Percentiles rank a stretch among this genome's conserved stretches.
phyloP scores from a whole-genome alignment of 371 early-diverging fungal genomes.

The Rhizomucor miehei region DNA sequence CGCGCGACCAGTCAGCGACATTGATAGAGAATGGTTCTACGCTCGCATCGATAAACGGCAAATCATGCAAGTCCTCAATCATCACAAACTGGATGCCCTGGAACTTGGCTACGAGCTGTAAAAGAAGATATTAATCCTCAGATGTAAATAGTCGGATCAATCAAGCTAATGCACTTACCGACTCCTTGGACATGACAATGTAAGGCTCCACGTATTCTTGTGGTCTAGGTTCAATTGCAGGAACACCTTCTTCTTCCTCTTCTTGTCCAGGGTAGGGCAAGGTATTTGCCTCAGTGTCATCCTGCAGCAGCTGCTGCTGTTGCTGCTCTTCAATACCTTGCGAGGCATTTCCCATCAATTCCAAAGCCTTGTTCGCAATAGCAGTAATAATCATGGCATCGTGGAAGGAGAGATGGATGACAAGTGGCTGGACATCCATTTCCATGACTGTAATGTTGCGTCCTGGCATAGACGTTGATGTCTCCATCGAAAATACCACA shows the following conservation, averaged over 20 bases:
- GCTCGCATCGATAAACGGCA: conserved; percentile 76
- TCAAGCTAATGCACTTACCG: conserved; percentile 19
- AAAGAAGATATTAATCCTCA: neutral
- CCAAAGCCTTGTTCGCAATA: conserved; percentile 73
- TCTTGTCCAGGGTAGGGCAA: neutral
- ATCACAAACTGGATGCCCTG: conserved; percentile 69
- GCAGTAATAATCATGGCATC: conserved; percentile 82
- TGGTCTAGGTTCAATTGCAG: neutral
- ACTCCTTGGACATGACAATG: conserved; percentile 47
- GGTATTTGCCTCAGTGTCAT: neutral
- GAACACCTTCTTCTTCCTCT: neutral
- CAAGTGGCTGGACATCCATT: conserved; percentile 61
- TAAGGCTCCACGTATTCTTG: conserved; percentile 32
- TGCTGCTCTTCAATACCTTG: conserved; percentile 4
- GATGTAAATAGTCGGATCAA: neutral
- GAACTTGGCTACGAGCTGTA: conserved; percentile 44
- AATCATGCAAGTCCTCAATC: conserved; percentile 77
- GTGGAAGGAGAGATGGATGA: conserved; percentile 75
- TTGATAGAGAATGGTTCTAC: conserved; percentile 65
- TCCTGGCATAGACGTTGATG: conserved; percentile 41
- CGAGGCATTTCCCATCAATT: conserved; percentile 40
- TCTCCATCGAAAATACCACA: conserved; percentile 65
- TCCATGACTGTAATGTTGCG: conserved; percentile 57
- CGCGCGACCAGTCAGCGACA: conserved; percentile 72
- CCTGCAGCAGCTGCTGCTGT: conserved; percentile 9